Evolutionary conservation across 805 yeast genomes (phyloP), one percentile per base, ranked within the genome.

Genomic region (Vanderwaltozyma verrucispora): DNA sequence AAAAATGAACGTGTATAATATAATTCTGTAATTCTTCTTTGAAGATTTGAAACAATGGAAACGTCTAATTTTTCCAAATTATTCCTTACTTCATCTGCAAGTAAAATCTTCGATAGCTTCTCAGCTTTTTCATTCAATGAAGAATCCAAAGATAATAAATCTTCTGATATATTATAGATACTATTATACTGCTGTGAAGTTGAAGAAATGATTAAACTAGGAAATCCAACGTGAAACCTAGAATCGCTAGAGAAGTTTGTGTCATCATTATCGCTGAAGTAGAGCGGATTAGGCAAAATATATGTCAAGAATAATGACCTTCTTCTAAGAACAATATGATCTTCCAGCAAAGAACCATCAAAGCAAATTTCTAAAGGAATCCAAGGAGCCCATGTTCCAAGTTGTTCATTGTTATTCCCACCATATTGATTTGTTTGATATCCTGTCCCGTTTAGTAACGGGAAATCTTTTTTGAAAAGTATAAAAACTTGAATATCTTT

Each of bases 311-410:
- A 77, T 62, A 69, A 58, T 0, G 81, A 73, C 30, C 73, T 63
- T 39, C 74, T 64, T 39, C 72, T 69, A 26, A 77, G 61, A 28
- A 78, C 66, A 5, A 71, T 57, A 35, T 69, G 63, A 16, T 67
- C 63, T 4, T 58, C 59, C 36, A 77, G 51, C 5, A 61, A 33
- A 0, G 64, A 62, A 10, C 70, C 64, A 32, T 71, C 69, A 45
- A 72, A 73, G 50, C 80, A 74, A 47, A 74, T 67, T 51, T 79
- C 87, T 37, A 75, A 47, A 1, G 83, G 82, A 16, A 79, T 47
- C 69, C 74, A 71, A 0, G 85, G 85, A 0, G 85, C 83, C 85
- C 85, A 79, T 51, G 56, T 47, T 23, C 37, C 43, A 1, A 51
- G 43, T 9, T 46, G 43, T 4, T 42, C 46, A 11, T 57, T 53